Conservation (phyloP, 2,329 filamentous ascomycete genomes). For the Trichoderma breve region DNA sequence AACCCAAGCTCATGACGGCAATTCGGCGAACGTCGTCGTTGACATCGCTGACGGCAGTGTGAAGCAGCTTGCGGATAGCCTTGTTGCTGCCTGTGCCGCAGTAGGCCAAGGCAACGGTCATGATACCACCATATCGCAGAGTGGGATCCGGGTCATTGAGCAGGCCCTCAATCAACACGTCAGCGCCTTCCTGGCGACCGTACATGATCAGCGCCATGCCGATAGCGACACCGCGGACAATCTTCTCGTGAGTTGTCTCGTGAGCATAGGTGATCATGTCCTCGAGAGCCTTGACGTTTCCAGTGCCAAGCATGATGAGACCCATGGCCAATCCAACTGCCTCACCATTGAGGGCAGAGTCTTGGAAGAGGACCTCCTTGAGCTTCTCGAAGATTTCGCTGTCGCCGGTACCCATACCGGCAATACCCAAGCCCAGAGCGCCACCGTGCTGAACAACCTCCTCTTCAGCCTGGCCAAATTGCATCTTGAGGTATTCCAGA, state of each 20-base stretch:
- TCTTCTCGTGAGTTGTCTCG: slow-evolving; percentile 98
- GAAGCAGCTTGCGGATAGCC: slow-evolving; percentile 90
- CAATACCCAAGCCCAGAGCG: slow-evolving; percentile 90
- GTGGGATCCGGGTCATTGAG: slow-evolving; percentile 92
- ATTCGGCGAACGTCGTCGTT: slow-evolving; percentile 95
- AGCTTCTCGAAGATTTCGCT: slow-evolving; percentile 89
- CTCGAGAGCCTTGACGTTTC: slow-evolving; percentile 86
- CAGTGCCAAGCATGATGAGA: slow-evolving; percentile 97
- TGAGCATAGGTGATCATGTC: slow-evolving; percentile 98
- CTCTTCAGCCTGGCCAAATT: slow-evolving; percentile 74
- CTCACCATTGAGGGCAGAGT: slow-evolving; percentile 95
- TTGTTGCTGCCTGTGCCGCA: slow-evolving; percentile 98
- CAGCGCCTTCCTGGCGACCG: slow-evolving; percentile 87
- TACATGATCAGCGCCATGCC: slow-evolving; percentile 99
- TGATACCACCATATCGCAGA: slow-evolving; percentile 92
- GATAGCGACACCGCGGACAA: slow-evolving; percentile 89
- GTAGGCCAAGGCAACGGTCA: slow-evolving; percentile 97
- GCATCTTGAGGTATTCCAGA: slow-evolving; percentile 71
- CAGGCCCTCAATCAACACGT: slow-evolving; percentile 90
- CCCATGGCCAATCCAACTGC: slow-evolving; percentile 95
- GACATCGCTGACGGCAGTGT: slow-evolving; percentile 95
- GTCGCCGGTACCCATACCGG: slow-evolving; percentile 94
- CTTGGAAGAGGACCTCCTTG: slow-evolving; percentile 82
- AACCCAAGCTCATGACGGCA: slow-evolving; percentile 95
- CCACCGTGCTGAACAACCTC: slow-evolving; percentile 97